These are phyloP conservation scores for Clitopilus passeckerianus DNA, from an alignment of 768 basidiomycete species.

Conservation along the genomic window DNA sequence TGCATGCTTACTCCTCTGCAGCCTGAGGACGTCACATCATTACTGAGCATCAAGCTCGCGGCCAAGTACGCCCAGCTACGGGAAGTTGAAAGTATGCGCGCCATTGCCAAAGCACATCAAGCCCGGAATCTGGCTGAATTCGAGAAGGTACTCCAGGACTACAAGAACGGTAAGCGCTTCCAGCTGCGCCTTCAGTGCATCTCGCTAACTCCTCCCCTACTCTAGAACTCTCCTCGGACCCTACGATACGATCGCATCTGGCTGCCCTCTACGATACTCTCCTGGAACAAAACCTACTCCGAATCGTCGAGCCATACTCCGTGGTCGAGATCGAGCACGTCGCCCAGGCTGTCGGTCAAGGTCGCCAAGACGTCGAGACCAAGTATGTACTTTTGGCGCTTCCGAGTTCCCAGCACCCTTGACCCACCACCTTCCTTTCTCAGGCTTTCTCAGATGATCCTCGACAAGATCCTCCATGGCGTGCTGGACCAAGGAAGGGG, in stretches of 20 bases:
- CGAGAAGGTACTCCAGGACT: constrained; percentile 81
- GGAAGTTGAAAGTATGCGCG: constrained; percentile 95
- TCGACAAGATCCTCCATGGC: constrained; percentile 91
- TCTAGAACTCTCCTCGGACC: constrained; percentile 89
- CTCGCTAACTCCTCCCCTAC: neutral
- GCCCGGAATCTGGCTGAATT: constrained; percentile 87
- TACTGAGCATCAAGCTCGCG: constrained; percentile 84
- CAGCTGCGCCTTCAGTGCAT: neutral
- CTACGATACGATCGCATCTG: constrained; percentile 92
- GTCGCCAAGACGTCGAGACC: constrained; percentile 81
- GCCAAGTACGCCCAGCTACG: constrained; percentile 81
- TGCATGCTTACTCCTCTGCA: constrained; percentile 20
- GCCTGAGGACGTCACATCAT: constrained; percentile 91
- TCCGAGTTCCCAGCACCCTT: neutral
- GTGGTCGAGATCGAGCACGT: constrained; percentile 89
- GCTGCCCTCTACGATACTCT: constrained; percentile 93
- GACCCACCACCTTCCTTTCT: neutral
- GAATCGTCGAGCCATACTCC: constrained; percentile 95
- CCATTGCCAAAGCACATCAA: constrained; percentile 91
- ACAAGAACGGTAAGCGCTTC: constrained; percentile 59
- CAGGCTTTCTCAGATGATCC: constrained; percentile 96
- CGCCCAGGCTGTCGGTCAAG: constrained; percentile 84
- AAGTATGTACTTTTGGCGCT: constrained; percentile 52
- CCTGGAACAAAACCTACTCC: constrained; percentile 89
- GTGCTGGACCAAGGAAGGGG: constrained; percentile 96